Conservation (phyloP, 2,329 filamentous ascomycete species). For the Pseudogymnoascus sp. region DNA sequence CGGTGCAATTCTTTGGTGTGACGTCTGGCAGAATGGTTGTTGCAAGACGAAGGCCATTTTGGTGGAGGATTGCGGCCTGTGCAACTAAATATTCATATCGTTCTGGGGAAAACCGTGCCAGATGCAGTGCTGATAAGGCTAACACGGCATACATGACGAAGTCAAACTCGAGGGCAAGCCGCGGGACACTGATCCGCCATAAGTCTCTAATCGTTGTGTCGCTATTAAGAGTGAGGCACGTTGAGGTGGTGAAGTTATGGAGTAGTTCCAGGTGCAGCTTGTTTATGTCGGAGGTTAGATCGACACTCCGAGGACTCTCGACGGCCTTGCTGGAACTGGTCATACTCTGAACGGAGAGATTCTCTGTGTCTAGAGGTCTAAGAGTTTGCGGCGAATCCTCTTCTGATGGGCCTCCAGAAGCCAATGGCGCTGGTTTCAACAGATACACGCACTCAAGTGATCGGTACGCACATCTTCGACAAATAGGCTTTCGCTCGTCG, state of each 20-base stretch:
- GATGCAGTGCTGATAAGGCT: conserved; percentile 44
- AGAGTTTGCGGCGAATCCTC: conserved; percentile 11
- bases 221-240: conserved; percentile 41
- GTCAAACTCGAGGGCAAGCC: conserved; percentile 40
- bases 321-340: neutral
- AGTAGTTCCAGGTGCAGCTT: conserved; percentile 46
- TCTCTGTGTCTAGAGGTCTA: neutral
- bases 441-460: conserved; percentile 36
- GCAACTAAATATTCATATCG: conserved; percentile 36
- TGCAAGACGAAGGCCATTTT: conserved; percentile 28
- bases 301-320: neutral
- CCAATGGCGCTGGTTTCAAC: conserved; percentile 15
- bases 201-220: conserved; percentile 39
- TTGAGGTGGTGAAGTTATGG: conserved; percentile 47
- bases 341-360: conserved; percentile 2
- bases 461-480: conserved; percentile 37
- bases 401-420: conserved; percentile 14
- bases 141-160: conserved; percentile 46
- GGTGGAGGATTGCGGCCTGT: conserved; percentile 35
- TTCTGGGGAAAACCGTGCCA: conserved; percentile 37
- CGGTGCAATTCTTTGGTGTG: conserved; percentile 31
- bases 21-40: conserved; percentile 32
- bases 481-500: conserved; percentile 36
- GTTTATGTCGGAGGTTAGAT: conserved; percentile 26
- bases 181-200: conserved; percentile 43